Base-by-base conservation (phyloP, 2,329 filamentous ascomycete genomes). In the Ophiostoma piceae region DNA sequence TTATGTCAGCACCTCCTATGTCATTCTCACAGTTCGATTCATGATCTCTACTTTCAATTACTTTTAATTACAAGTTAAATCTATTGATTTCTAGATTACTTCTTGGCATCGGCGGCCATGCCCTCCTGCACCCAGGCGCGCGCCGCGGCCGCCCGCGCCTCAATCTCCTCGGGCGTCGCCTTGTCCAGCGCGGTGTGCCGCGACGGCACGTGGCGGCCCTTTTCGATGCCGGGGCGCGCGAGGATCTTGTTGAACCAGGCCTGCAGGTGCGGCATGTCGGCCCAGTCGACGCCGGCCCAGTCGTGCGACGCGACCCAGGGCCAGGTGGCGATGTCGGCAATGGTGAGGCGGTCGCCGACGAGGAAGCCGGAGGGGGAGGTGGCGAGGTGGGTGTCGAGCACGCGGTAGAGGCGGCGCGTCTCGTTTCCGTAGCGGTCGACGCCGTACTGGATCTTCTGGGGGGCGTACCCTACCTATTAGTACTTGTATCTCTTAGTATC, bases 391-490 rank as follows among this genome's bases (percentile, higher is more conserved):
- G 84, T 87, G 76, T 96, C 89, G 71, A 96, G 81, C 26, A 92
- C 89, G 68, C 87, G 83, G 80, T 95, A 96, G 1, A 97, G 83
- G 16, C 93, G 88, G n/a, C 89, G 85, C 0, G 90, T 92, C 81
- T 97, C 93, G 77, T 92, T 95, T 76, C 84, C 82, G 80, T 96
- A 97, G 66, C 93, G 86, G 76, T 91, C 87, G 69, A 96, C 87
- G 72, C 90, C 92, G 77, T 97, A 96, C 76, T 89, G 83, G 75
- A 96, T 94, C 77, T 86, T 88, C 77, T 94, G 90, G 0, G 92
- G 91, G 0, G 92, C 92, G 76, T 96, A 96, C 70, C 57, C 57
- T 62, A 4, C 4, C 84, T 85, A 70, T 22, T 73, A 29, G 51
- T 51, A 39, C 19, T 67, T 41, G 69, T 22, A 35, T 3, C 16